Base-by-base conservation (phyloP, 1,139 yeast species). In the Nakaseomyces nivariensis region DNA sequence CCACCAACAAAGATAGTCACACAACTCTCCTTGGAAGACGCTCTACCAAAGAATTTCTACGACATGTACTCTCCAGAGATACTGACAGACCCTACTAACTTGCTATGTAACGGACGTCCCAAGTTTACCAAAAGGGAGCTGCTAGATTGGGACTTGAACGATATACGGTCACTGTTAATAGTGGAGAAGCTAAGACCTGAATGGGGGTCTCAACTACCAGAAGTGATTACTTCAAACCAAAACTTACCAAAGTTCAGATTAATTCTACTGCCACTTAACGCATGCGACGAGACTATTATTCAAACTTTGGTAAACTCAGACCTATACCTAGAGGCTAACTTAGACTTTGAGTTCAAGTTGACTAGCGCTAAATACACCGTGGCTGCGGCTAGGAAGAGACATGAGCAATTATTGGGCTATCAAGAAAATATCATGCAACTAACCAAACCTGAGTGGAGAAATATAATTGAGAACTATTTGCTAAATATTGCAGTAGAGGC, bases 401-500 rank as follows among this genome's bases (percentile, higher is more conserved):
- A 77, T 53, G 71, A 64, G 53, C 59, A 59, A 49, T 54, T 59
- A 32, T 56, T 57, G 2, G 62, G 63, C 4, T 32, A 33, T 24
- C 48, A 57, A 46, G 66, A 62, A 38, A 55, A 58, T 10, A 49
- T 61, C 34, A 63, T 66, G 68, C 55, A 58, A 26, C 53, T 70
- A 5, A 66, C 72, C 3, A 72, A 74, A 55, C 77, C 79, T 25
- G 85, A 81, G 62, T 81, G 87, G 85, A 69, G 87, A 57, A 79
- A 81, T 60, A 74, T 82, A 31, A 78, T 82, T 53, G 88, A 82
- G 56, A 81, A 81, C 64, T 82, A 77, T 59, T 60, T 81, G 47
- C 64, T 82, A 42, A 81, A 80, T 60, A 70, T 82, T 36, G 86
- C 79, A 2, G 83, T 83, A 46, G 88, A 82, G 59, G 81, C 82